Base-by-base conservation (phyloP, 768 basidiomycete genomes). In the Xerocomellus amylosporus region DNA sequence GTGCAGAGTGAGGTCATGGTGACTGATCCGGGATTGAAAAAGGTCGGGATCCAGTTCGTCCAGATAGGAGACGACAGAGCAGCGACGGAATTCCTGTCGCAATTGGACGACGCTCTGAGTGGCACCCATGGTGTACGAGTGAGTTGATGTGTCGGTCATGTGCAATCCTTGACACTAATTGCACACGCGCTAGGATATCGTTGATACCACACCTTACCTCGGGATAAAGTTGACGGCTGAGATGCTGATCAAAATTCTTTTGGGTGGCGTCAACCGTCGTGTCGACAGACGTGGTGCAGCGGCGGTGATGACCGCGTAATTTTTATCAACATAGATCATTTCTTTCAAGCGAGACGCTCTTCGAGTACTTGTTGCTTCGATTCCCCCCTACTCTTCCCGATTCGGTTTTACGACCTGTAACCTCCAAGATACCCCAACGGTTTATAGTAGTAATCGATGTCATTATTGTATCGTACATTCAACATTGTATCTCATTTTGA, bases 31-130 rank as follows among this genome's bases (percentile, higher is more conserved):
- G 26, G 4, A 22, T 36, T 64, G 30, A 42, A 55, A 24, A 64
- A 87, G 79, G 73, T 87, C 17, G 84, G 86, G 0, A 79, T 88
- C 26, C 86, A 87, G 58, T 87, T 90, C 47, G 79, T 90, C 1
- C 88, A 90, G 66, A 81, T 90, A 34, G 88, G 88, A 5, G 66
- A 79, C 64, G 60, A 64, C 53, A 34, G 59, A 47, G 42, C 64
- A 55, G 73, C 83, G 42, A 59, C 75, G 3, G 71, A 69, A 61
- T 86, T 65, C 60, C 73, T 83, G 42, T 65, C 74, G 51, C 71
- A 79, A 50, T 73, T 89, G 13, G 88, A 90, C 58, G 79, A 88
- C 59, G 79, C 74, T 12, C 68, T 90, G 34, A 60, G 74, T 13
- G 58, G 55, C 2, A 70, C 53, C 6, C 68, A 80, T 60, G 64